phyloP scores from a whole-genome alignment of 257 asterid species.

The Anisodus tanguticus region DNA sequence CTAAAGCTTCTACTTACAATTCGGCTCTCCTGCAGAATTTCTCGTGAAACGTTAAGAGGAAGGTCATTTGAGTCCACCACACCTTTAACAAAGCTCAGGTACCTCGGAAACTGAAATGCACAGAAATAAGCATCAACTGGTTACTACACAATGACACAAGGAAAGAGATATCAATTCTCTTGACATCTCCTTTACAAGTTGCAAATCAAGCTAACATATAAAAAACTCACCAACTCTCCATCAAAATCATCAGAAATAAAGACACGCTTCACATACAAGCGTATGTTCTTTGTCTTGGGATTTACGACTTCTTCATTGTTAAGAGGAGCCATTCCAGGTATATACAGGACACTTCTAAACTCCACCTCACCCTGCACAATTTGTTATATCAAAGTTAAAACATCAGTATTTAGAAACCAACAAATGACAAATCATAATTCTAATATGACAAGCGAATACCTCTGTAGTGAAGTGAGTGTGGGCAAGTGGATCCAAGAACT shows the following conservation, averaged over 20 bases:
- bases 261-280: conserved; percentile 87
- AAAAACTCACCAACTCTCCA: conserved; percentile 79
- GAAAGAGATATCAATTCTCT: too few relatives aligned
- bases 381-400: conserved; percentile 30
- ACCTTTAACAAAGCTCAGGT: conserved; percentile 94
- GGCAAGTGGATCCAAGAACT: conserved; percentile 86
- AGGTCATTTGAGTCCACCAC: conserved; percentile 95
- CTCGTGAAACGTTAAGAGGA: conserved; percentile 96
- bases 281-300: conserved; percentile 90
- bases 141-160: too few relatives aligned
- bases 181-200: not conserved
- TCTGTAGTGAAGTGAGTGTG: conserved; percentile 88
- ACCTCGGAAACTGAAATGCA: conserved; percentile 80
- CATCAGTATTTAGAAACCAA: too few relatives aligned
- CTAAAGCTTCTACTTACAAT: conserved; percentile 57
- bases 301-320: conserved; percentile 87
- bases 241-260: conserved; percentile 97
- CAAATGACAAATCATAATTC: too few relatives aligned
- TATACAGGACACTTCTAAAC: conserved; percentile 87
- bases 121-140: conserved; percentile 26
- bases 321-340: conserved; percentile 98
- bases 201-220: not conserved
- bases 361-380: conserved; percentile 92
- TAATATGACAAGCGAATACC: conserved; percentile 42
- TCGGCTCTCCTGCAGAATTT: conserved; percentile 97